Conservation (phyloP, 768 basidiomycete species). For the Auricularia auricula-judae region DNA sequence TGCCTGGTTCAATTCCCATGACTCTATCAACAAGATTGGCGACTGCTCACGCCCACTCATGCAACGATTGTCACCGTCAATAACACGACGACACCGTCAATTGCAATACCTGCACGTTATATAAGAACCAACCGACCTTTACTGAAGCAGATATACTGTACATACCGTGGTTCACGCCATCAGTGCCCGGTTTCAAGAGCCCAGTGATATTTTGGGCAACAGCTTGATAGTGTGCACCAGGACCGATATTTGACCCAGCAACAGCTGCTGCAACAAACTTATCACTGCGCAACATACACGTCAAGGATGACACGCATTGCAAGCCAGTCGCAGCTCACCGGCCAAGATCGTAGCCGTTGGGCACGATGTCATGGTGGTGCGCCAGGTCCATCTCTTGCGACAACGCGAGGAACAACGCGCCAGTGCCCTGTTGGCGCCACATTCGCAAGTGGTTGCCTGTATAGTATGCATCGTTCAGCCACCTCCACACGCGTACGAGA, state of each 20-base stretch:
- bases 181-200: slow-evolving; percentile 39
- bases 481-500: neutral
- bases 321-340: slow-evolving; percentile 18
- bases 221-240: slow-evolving; percentile 39
- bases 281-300: slow-evolving; percentile 19
- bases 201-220: slow-evolving; percentile 37
- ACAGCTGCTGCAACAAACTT: slow-evolving; percentile 25
- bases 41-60: neutral
- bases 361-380: slow-evolving; percentile 27
- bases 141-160: neutral
- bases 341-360: slow-evolving; percentile 41
- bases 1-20: no score
- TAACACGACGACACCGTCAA: slow-evolving; percentile 44
- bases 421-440: slow-evolving; percentile 5
- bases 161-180: slow-evolving; percentile 42
- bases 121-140: neutral
- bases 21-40: no score
- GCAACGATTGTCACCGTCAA: slow-evolving; percentile 38
- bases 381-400: neutral
- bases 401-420: slow-evolving; percentile 46
- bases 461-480: neutral
- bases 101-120: slow-evolving; percentile 36
- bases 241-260: slow-evolving; percentile 26
- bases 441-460: neutral
- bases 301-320: neutral